These are phyloP conservation scores for Eucalyptus victrix DNA, from an alignment of 345 rosid species.

Conservation along the genomic window DNA sequence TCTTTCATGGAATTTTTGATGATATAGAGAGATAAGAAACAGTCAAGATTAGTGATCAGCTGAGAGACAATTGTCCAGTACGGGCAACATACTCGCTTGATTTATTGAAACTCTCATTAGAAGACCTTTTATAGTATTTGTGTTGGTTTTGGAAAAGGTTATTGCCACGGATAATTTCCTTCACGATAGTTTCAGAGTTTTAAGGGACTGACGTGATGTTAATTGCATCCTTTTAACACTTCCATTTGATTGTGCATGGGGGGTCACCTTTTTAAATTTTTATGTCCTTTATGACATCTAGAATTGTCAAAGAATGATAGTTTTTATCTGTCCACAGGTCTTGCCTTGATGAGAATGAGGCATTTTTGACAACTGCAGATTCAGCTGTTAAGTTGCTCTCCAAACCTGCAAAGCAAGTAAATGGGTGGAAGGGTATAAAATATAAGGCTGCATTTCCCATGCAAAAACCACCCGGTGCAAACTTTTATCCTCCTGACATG, in stretches of 20 bases:
- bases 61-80: neutral
- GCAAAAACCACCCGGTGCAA: constrained; percentile 83
- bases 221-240: neutral
- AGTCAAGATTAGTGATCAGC: neutral
- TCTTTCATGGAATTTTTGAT: neutral
- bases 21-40: neutral
- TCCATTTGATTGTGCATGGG: neutral
- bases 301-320: neutral
- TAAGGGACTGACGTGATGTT: neutral
- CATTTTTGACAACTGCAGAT: constrained; percentile 83
- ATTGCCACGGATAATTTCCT: neutral
- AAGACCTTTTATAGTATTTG: neutral
- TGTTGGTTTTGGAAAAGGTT: neutral
- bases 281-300: neutral
- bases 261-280: neutral
- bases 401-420: constrained; percentile 44
- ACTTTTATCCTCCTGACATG: constrained; percentile 97
- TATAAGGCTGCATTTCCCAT: constrained; percentile 75
- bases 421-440: constrained; percentile 91
- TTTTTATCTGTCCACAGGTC: constrained; percentile 48
- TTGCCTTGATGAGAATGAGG: constrained; percentile 76
- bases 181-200: neutral
- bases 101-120: neutral
- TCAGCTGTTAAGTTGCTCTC: constrained; percentile 71
- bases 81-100: neutral